These are phyloP conservation scores for Akanthomyces uredinophilus DNA, from an alignment of 2,329 filamentous ascomycete species.

Conservation along the genomic window DNA sequence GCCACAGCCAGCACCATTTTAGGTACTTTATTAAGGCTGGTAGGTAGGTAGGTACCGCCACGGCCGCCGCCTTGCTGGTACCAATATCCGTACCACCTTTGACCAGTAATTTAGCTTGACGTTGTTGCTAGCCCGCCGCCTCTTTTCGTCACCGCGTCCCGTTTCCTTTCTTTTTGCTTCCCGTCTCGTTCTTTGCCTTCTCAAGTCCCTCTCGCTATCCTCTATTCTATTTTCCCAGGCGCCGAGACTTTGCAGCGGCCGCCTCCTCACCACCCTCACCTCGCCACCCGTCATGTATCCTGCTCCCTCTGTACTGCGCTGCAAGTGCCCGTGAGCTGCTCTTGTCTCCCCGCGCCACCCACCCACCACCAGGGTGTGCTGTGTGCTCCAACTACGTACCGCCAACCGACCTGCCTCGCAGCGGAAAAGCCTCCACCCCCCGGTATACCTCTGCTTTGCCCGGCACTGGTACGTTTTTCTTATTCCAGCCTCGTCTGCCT, in stretches of 20 bases:
- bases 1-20: too few relatives aligned
- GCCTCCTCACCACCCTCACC: neutral
- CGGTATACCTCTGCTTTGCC: neutral
- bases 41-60: too few relatives aligned
- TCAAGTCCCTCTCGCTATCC: neutral
- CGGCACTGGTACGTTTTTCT: neutral
- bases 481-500: too few relatives aligned
- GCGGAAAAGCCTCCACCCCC: neutral
- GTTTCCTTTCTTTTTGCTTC: neutral
- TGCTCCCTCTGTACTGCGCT: neutral
- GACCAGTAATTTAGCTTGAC: too few relatives aligned
- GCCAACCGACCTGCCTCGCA: neutral
- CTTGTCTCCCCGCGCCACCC: neutral
- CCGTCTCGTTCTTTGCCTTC: neutral
- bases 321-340: neutral
- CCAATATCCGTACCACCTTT: too few relatives aligned
- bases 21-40: too few relatives aligned
- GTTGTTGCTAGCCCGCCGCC: too few relatives aligned
- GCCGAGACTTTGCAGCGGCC: neutral
- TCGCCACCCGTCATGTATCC: neutral
- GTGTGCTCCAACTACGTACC: too few relatives aligned
- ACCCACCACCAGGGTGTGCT: too few relatives aligned
- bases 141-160: too few relatives aligned
- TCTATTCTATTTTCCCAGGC: neutral
- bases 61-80: too few relatives aligned